phyloP scores from a whole-genome alignment of 2,329 filamentous ascomycete species.

The Curvularia lunata region DNA sequence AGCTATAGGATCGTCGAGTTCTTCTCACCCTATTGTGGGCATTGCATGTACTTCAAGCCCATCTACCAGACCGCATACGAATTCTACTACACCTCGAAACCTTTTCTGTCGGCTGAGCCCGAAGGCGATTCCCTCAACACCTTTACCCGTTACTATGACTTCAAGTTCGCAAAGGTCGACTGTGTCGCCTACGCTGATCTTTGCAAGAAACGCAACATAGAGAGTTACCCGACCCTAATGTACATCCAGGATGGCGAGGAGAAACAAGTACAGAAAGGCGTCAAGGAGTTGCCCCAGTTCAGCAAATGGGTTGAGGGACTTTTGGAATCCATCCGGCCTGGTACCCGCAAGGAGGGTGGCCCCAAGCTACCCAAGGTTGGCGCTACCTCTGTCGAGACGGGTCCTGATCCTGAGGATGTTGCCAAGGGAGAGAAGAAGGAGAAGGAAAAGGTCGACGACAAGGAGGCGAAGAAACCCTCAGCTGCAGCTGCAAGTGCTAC shows the following conservation, averaged over 20 bases:
- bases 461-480: conserved; percentile 1
- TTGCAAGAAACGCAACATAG: conserved; percentile 71
- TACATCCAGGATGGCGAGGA: conserved; percentile 81
- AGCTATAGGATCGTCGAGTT: conserved; percentile 55
- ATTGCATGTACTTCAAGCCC: conserved; percentile 81
- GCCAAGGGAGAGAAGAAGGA: conserved; percentile 44
- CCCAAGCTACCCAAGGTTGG: conserved; percentile 75
- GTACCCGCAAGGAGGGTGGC: conserved; percentile 72
- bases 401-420: conserved; percentile 45
- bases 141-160: conserved; percentile 85
- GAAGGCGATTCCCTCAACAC: conserved; percentile 62
- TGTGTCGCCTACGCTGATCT: conserved; percentile 83
- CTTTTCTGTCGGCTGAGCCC: conserved; percentile 58
- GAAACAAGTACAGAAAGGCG: conserved; percentile 68
- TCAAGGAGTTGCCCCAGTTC: conserved; percentile 69
- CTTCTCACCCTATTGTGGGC: conserved; percentile 63
- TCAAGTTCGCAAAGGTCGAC: conserved; percentile 85
- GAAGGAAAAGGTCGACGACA: conserved; percentile 17
- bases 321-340: conserved; percentile 79
- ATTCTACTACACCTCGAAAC: conserved; percentile 89
- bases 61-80: conserved; percentile 93
- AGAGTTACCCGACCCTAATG: conserved; percentile 75
- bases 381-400: conserved; percentile 58
- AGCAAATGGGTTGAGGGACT: conserved; percentile 75
- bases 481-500: conserved; percentile 8